Percentiles rank a stretch among this genome's conserved stretches.
These are phyloP conservation scores for Moringa oleifera DNA, from an alignment of 345 rosid genomes.

Conservation along the genomic window DNA sequence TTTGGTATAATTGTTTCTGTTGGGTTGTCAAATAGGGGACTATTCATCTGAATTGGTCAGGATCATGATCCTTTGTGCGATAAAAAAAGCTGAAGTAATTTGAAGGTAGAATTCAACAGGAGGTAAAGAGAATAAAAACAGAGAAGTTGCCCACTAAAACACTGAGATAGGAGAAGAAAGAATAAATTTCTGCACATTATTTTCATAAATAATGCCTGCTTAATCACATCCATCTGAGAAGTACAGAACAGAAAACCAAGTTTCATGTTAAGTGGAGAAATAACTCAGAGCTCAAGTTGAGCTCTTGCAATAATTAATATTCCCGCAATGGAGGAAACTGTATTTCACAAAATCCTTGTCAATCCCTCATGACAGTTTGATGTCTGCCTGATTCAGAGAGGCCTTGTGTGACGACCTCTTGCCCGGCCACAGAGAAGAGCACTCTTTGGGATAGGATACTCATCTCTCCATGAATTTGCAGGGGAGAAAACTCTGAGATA, in stretches of 20 bases:
- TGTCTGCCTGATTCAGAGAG: conserved; percentile 20
- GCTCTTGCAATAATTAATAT: conserved; percentile 9
- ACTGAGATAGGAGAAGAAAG: no score
- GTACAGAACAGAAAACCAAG: no score
- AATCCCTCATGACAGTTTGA: conserved; percentile 52
- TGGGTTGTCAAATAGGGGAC: conserved; percentile 18
- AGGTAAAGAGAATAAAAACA: no score
- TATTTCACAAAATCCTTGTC: conserved; percentile 22
- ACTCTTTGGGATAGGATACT: conserved; percentile 72
- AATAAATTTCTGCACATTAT: no score
- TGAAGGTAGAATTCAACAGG: no score
- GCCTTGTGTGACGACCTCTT: conserved; percentile 71
- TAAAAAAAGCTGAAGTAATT: no score
- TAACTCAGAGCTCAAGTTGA: not conserved
- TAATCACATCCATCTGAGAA: no score
- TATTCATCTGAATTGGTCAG: conserved; percentile 31
- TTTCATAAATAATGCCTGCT: no score
- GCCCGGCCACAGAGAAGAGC: conserved; percentile 86
- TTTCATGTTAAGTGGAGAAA: no score
- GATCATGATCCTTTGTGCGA: no score
- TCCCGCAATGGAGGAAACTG: conserved; percentile 17
- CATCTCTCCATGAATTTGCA: conserved; percentile 70
- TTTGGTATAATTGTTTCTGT: no score
- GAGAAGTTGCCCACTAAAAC: no score
- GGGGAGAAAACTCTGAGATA: conserved; percentile 75